A percentile compares a stretch with the other conserved stretches of the same genome.
Evolutionary conservation across 106 monocot genomes (phyloP).

Genomic region (Dioscorea alata): DNA sequence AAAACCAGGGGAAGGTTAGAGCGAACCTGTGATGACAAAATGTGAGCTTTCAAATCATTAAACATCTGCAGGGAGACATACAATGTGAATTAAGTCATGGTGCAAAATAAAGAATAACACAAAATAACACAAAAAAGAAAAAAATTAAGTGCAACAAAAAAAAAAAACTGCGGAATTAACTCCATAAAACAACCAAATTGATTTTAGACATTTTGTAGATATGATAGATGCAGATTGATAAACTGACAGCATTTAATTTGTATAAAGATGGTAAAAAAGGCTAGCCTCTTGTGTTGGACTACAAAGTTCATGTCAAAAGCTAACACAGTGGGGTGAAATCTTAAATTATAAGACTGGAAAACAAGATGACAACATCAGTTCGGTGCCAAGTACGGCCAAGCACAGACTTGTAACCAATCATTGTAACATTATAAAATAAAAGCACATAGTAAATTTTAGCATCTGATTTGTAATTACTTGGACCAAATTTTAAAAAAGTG

Average conservation of each 20-base stretch:
- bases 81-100: neutral
- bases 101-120: neutral
- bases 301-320: too few relatives aligned
- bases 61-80: constrained; percentile 53
- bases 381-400: too few relatives aligned
- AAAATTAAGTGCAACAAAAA: neutral
- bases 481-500: too few relatives aligned
- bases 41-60: constrained; percentile 82
- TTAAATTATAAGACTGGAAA: too few relatives aligned
- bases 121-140: neutral
- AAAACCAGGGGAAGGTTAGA: neutral
- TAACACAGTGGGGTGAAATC: too few relatives aligned
- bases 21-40: constrained; percentile 85
- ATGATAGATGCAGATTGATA: too few relatives aligned
- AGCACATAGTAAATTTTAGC: too few relatives aligned
- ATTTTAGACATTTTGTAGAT: neutral
- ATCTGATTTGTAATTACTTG: too few relatives aligned
- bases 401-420: too few relatives aligned
- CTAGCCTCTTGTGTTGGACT: neutral
- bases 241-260: neutral
- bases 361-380: too few relatives aligned
- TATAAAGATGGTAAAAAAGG: neutral
- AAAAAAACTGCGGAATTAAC: neutral
- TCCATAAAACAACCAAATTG: neutral
- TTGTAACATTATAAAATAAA: too few relatives aligned